Evolutionary conservation across 805 yeast genomes (phyloP), one percentile per base, ranked within the genome.

Genomic region (Kluyveromyces dobzhanskii): DNA sequence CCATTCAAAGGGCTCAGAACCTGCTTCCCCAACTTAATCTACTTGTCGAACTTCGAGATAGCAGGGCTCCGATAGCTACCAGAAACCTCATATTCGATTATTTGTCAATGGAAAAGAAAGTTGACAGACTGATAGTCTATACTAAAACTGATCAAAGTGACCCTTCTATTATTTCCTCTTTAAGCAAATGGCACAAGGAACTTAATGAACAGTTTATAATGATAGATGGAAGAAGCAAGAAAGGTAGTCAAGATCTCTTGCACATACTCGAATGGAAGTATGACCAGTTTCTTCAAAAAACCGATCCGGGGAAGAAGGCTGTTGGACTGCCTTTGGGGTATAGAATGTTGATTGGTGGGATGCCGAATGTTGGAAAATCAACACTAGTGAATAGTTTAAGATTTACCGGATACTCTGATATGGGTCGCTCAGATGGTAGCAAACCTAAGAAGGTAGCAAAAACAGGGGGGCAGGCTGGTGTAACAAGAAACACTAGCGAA

Each of bases 311-410:
- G 17, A 39, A 40, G 30, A 28, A 40, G 70, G 59, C 57, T 14
- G 85, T 90, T 0, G 75, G 79, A 1, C 94, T 95, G 0, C 96
- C 97, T 0, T 59, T 87, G 43, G 97, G 97, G 0, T 64, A 83
- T 35, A 62, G 87, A 17, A 59, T 84, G 41, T 67, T 88, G 67
- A 75, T 90, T 32, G 78, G 81, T 5, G 98, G 98, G 0, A 84
- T 92, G 92, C 98, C 98, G 1, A 92, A 92, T 56, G 94, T 87
- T n/a, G 98, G 98, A 0, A 92, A 92, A 59, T 83, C 95, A 10
- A 82, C 96, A 0, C 57, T 92, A 35, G 80, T 88, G 19, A 92
- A 92, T 53, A 68, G 80, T 0, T 62, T 88, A 37, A 62, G 96
- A 42, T 68, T 71, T 2, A 60, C 54, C 35, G 53, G 59, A 1